phyloP scores from a whole-genome alignment of 2,329 filamentous ascomycete species.

The Trichophyton mentagrophytes region DNA sequence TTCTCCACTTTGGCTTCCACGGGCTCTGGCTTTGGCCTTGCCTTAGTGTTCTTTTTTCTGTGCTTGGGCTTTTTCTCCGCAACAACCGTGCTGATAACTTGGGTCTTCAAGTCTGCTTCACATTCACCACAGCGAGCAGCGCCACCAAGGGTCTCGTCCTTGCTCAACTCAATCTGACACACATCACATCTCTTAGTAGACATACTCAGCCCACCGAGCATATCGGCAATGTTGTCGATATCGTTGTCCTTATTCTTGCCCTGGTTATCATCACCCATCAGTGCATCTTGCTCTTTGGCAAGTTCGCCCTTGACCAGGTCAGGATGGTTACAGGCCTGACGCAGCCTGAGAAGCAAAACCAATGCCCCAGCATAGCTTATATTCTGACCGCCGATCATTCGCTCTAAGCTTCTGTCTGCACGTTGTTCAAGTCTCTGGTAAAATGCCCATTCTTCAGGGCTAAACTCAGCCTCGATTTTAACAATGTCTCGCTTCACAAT shows the following conservation, averaged over 20 bases:
- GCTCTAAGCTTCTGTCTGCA: slow-evolving; percentile 72
- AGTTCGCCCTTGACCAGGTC: slow-evolving; percentile 75
- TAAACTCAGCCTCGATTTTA: slow-evolving; percentile 64
- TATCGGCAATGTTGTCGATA: slow-evolving; percentile 69
- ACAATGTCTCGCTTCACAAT: slow-evolving; percentile 86
- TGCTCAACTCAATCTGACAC: slow-evolving; percentile 57
- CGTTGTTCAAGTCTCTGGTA: slow-evolving; percentile 73
- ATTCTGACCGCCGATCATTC: slow-evolving; percentile 70
- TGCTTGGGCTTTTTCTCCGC: slow-evolving; percentile 35
- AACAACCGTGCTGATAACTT: slow-evolving; percentile 29
- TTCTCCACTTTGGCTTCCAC: slow-evolving; percentile 21
- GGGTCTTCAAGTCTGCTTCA: slow-evolving; percentile 56
- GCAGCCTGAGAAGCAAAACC: slow-evolving; percentile 74
- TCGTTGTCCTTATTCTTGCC: slow-evolving; percentile 46
- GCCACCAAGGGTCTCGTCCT: slow-evolving; percentile 41
- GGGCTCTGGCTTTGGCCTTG: slow-evolving; percentile 24
- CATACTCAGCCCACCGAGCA: slow-evolving; percentile 75
- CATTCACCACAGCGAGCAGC: slow-evolving; percentile 60
- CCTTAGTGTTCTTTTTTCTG: slow-evolving; percentile 24
- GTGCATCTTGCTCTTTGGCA: slow-evolving; percentile 73
- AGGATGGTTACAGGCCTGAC: slow-evolving; percentile 92
- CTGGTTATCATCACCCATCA: slow-evolving; percentile 50
- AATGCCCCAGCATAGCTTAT: slow-evolving; percentile 89
- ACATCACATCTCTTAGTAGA: slow-evolving; percentile 68
- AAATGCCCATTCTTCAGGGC: slow-evolving; percentile 66